Conservation (phyloP, 1,284 basidiomycete genomes). For the Pascua sp. region DNA sequence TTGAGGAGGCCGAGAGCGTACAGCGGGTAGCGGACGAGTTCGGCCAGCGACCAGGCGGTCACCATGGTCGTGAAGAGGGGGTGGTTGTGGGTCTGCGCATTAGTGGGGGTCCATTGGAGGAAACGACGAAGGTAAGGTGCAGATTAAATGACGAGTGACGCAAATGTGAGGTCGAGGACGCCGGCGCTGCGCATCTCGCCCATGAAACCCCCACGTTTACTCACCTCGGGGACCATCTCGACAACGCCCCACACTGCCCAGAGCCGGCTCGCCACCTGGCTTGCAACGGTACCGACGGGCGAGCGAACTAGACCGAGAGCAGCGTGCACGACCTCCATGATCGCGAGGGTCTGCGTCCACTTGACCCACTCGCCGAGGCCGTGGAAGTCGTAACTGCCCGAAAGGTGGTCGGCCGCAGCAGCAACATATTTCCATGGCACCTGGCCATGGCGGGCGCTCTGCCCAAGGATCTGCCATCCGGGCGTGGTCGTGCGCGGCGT, state of each 20-base stretch:
- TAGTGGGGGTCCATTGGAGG: not conserved
- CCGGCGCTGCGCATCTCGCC: not conserved
- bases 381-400: slow-evolving; percentile 46
- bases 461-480: slow-evolving; percentile 4
- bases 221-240: slow-evolving; percentile 55
- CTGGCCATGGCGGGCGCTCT: slow-evolving; percentile 2
- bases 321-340: slow-evolving; percentile 79
- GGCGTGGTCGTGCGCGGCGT: slow-evolving; percentile 19
- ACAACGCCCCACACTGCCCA: slow-evolving; percentile 84
- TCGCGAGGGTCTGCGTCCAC: slow-evolving; percentile 74
- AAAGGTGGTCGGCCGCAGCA: slow-evolving; percentile 57
- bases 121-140: not conserved
- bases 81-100: slow-evolving; percentile 61
- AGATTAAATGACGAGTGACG: not conserved
- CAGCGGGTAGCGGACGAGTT: slow-evolving; percentile 87
- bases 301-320: slow-evolving; percentile 78
- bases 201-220: slow-evolving; percentile 1
- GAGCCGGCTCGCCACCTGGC: slow-evolving; percentile 83
- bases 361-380: slow-evolving; percentile 62
- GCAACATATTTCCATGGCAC: slow-evolving; percentile 10
- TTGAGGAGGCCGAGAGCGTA: slow-evolving; percentile 72
- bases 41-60: slow-evolving; percentile 87
- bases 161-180: not conserved
- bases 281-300: slow-evolving; percentile 71
- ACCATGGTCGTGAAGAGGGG: slow-evolving; percentile 89